phyloP scores from a whole-genome alignment of 169 alveolate genomes.

The Plasmodium gonderi region DNA sequence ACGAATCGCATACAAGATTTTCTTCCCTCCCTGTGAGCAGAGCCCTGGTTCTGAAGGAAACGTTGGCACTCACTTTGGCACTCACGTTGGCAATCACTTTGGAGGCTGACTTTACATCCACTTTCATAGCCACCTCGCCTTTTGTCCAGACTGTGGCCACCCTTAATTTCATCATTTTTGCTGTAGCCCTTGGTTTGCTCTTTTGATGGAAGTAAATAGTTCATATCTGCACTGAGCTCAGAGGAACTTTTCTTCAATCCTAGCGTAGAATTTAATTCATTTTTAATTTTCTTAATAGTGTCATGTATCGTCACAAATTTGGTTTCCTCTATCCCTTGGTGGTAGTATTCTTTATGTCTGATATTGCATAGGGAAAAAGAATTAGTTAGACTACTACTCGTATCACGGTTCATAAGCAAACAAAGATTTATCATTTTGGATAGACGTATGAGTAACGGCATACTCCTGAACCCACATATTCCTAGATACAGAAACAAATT shows the following conservation, averaged over 20 bases:
- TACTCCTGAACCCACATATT: slow-evolving; percentile 1
- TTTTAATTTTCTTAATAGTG: slow-evolving; percentile 4
- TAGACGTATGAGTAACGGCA: not conserved
- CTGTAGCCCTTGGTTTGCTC: not conserved
- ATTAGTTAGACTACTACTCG: too few relatives aligned
- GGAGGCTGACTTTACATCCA: too few relatives aligned
- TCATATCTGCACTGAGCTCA: not conserved
- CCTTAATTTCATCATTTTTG: not conserved
- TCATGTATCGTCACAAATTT: not conserved
- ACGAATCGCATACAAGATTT: slow-evolving; percentile 24
- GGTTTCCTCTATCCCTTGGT: not conserved
- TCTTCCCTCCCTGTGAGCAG: not conserved
- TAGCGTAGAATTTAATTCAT: not conserved
- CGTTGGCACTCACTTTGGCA: not conserved
- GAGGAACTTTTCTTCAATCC: not conserved
- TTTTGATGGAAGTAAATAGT: not conserved
- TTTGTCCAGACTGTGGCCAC: too few relatives aligned
- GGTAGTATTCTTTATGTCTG: too few relatives aligned
- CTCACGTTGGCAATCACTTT: too few relatives aligned
- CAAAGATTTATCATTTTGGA: slow-evolving; percentile 11
- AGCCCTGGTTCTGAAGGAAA: not conserved
- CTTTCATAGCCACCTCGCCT: too few relatives aligned
- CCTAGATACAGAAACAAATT: slow-evolving; percentile 58
- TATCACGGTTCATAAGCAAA: not conserved
- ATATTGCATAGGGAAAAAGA: too few relatives aligned